Evolutionary conservation across 1,284 basidiomycete genomes (phyloP).

Genomic region (Marasmius tenuissimus): DNA sequence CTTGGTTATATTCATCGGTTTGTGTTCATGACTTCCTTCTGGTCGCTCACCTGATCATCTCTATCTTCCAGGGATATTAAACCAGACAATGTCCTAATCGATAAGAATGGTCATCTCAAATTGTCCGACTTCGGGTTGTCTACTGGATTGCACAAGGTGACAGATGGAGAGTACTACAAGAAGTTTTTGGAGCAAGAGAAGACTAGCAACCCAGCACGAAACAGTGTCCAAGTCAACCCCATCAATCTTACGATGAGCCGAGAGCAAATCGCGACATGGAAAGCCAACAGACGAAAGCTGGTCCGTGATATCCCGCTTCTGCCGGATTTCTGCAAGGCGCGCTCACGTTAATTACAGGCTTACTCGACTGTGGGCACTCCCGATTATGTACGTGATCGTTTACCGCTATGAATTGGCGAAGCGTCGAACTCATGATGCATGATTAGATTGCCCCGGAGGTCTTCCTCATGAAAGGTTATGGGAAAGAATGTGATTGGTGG

Average conservation of each 20-base stretch:
- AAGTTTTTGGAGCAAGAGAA: slow-evolving; percentile 74
- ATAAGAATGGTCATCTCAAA: slow-evolving; percentile 96
- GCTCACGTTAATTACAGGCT: slow-evolving; percentile 50
- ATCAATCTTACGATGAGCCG: slow-evolving; percentile 95
- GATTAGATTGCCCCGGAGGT: slow-evolving; percentile 96
- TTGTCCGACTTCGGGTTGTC: slow-evolving; percentile 98
- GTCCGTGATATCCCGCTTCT: slow-evolving; percentile 46
- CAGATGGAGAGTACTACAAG: slow-evolving; percentile 95
- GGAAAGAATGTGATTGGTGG: slow-evolving; percentile 99
- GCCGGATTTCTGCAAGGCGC: not conserved
- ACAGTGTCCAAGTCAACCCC: slow-evolving; percentile 94
- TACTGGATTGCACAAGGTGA: slow-evolving; percentile 96
- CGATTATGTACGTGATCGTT: slow-evolving; percentile 51
- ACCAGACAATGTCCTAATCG: slow-evolving; percentile 98
- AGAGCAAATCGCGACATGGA: slow-evolving; percentile 98
- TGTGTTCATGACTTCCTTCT: slow-evolving; percentile 19
- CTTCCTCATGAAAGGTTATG: slow-evolving; percentile 96
- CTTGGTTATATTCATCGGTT: slow-evolving; percentile 98
- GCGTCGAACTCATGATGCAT: not conserved
- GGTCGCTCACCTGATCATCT: slow-evolving; percentile 6
- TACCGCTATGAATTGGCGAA: not conserved
- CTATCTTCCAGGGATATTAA: slow-evolving; percentile 83
- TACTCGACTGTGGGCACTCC: slow-evolving; percentile 97
- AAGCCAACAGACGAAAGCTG: slow-evolving; percentile 95
- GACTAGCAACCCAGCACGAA: slow-evolving; percentile 64